Base-by-base conservation (phyloP, 371 early-diverging fungal species). In the Smittium culicis region DNA sequence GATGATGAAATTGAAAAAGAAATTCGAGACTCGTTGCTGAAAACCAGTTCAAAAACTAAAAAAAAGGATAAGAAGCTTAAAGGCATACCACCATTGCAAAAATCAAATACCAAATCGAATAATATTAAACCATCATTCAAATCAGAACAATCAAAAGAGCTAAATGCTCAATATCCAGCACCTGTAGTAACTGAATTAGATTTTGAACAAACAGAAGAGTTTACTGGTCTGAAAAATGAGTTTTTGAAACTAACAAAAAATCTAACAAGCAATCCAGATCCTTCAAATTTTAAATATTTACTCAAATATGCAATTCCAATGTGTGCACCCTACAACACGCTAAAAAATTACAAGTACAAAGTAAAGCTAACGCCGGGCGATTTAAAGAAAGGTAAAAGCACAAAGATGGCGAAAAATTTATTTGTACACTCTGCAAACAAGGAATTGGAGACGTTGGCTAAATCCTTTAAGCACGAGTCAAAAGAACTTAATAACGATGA, bases 321-420 rank as follows among this genome's bases (percentile, higher is more conserved):
- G 1, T 91, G 94, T 72, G 99, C 96, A 1, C 99, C 99, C 0
- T 99, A 94, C 77, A 72, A 77, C 2, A 82, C 91, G 0, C 76
- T 99, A 24, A 85, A 87, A 30, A 85, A 86, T 65, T 96, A 88
- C 84, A 95, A 93, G 77, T 99, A 92, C 79, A 93, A 90, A 76
- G 90, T 94, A 31, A 97, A 98, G 76, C 77, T 99, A 56, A 80
- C 87, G 0, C 99, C 99, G 1, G 99, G 99, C n/a, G 75, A 86
- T 20, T 75, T 90, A 71, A 99, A 99, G 75, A 93, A 94, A 79
- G 99, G 99, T 65, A 96, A 96, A 80, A 89, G 81, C 0, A 74
- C 78, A 61, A 82, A 84, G 69, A 64, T 77, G 45, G 82, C 76
- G 1, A 54, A 72, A 59, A 75, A 81, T 34, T 77, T 87, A 32